phyloP scores from a whole-genome alignment of 164 flowering plant genomes.

The Akebia trifoliata region DNA sequence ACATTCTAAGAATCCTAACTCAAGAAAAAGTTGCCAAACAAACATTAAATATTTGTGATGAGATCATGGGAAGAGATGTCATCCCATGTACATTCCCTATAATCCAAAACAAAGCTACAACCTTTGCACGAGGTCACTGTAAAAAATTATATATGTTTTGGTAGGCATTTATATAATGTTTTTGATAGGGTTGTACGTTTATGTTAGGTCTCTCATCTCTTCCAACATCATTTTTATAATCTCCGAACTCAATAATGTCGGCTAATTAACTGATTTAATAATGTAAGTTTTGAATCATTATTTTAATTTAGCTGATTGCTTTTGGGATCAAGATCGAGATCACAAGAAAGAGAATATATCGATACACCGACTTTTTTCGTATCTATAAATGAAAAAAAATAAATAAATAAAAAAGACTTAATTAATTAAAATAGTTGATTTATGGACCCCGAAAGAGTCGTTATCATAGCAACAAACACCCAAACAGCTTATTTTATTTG shows the following conservation, averaged over 20 bases:
- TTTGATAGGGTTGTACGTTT: background rate
- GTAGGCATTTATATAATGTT: no score
- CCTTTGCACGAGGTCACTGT: conserved; percentile 8
- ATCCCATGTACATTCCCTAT: conserved; percentile 2
- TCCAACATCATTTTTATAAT: conserved; percentile 1
- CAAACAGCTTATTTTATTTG: background rate
- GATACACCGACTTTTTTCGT: conserved; percentile 8
- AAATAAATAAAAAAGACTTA: no score
- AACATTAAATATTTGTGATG: background rate
- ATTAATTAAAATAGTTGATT: background rate
- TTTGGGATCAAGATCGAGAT: conserved; percentile 6
- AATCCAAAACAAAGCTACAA: conserved; percentile 3
- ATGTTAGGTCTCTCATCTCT: background rate
- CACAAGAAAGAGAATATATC: background rate
- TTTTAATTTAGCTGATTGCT: conserved; percentile 2
- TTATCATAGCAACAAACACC: background rate
- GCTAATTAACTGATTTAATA: background rate
- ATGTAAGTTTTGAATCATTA: background rate
- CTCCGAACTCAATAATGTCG: conserved; percentile 8
- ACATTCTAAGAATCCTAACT: conserved; percentile 3
- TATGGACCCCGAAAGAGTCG: background rate
- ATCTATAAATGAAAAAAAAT: background rate
- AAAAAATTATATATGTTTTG: background rate
- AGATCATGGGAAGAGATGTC: conserved; percentile 1
- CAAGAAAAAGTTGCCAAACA: conserved; percentile 6